These are phyloP conservation scores for Sugiyamaella americana DNA, from an alignment of 805 yeast genomes.

Conservation along the genomic window DNA sequence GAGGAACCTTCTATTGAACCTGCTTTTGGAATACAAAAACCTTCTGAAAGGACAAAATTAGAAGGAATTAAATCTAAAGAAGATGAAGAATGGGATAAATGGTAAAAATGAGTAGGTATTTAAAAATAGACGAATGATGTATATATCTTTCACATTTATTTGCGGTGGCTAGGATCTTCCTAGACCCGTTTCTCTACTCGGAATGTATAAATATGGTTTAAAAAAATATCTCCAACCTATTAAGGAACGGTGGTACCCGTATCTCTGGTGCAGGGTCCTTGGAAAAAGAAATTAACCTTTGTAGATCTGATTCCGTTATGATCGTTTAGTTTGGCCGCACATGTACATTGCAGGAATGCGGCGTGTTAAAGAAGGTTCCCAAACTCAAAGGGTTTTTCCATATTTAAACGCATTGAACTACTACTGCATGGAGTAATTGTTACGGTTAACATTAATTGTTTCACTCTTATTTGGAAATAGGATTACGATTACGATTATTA, in stretches of 20 bases:
- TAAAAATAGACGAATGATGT: background rate
- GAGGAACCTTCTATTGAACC: slow-evolving; percentile 42
- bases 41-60: slow-evolving; percentile 52
- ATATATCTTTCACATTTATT: too few species aligned
- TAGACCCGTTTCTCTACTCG: too few species aligned
- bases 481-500: too few species aligned
- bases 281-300: background rate
- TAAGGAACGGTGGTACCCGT: too few species aligned
- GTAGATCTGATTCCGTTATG: background rate
- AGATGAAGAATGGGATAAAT: slow-evolving; percentile 25
- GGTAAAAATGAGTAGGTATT: slow-evolving; percentile 16
- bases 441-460: too few species aligned
- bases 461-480: too few species aligned
- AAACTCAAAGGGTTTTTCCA: background rate
- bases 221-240: too few species aligned
- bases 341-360: background rate
- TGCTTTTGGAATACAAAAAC: slow-evolving; percentile 62
- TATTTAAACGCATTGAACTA: background rate
- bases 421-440: background rate
- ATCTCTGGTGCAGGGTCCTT: background rate
- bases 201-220: too few species aligned
- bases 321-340: background rate
- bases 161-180: too few species aligned
- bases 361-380: background rate
- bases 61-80: slow-evolving; percentile 35